These are phyloP conservation scores for Aphanomyces invadans DNA, from an alignment of 352 stramenopile genomes.

Conservation along the genomic window DNA sequence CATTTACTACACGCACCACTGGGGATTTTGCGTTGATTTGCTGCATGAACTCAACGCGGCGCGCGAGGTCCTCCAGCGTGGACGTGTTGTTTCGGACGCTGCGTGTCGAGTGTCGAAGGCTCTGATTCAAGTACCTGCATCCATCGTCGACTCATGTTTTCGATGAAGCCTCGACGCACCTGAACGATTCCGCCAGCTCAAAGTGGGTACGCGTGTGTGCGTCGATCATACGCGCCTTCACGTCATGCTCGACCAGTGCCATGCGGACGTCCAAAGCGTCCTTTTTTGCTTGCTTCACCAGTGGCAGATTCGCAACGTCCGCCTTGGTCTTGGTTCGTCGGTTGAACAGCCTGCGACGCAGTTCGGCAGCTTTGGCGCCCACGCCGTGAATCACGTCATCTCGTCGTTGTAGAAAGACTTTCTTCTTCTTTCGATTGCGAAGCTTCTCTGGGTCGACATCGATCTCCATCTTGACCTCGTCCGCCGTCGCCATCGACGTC, in stretches of 20 bases:
- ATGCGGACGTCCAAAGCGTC: conserved; percentile 3
- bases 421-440: not conserved
- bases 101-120: not conserved
- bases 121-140: not conserved
- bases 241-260: conserved; percentile 8
- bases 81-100: not conserved
- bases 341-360: conserved; percentile 14
- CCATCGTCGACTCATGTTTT: too few species aligned
- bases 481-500: not conserved
- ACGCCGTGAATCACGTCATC: not conserved
- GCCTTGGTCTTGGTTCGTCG: not conserved
- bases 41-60: conserved; percentile 5
- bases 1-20: not conserved
- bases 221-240: not conserved
- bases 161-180: too few species aligned
- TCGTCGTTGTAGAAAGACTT: not conserved
- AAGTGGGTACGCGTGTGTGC: not conserved
- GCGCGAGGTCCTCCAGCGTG: not conserved
- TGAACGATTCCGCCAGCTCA: not conserved
- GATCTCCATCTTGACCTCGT: conserved; percentile 18
- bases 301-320: not conserved
- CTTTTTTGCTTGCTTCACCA: conserved; percentile 12
- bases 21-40: not conserved
- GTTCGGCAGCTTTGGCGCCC: not conserved
- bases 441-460: not conserved